These are phyloP conservation scores for Penicillium lagena DNA, from an alignment of 495 filamentous ascomycete species.

Conservation along the genomic window DNA sequence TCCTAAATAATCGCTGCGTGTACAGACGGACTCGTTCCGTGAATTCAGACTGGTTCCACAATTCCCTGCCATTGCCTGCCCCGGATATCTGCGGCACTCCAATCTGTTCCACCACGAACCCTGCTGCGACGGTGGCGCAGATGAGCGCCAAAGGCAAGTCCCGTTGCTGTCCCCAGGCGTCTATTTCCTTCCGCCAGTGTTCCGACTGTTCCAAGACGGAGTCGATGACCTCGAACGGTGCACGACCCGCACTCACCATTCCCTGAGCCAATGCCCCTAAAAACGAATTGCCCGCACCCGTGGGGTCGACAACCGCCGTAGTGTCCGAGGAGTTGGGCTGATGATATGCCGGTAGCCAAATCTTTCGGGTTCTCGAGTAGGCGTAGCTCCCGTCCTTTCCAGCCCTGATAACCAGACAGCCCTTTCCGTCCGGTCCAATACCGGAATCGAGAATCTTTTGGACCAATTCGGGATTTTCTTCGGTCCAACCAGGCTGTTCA, in stretches of 20 bases:
- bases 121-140: constrained; percentile 79
- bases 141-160: constrained; percentile 62
- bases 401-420: constrained; percentile 46
- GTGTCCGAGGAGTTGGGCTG: constrained; percentile 23
- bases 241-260: constrained; percentile 50
- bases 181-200: constrained; percentile 23
- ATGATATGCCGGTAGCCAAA: constrained; percentile 55
- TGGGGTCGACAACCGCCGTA: constrained; percentile 74
- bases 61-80: constrained; percentile 51
- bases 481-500: constrained; percentile 49
- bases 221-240: constrained; percentile 27
- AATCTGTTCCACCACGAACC: constrained; percentile 91
- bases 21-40: constrained; percentile 47
- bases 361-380: constrained; percentile 27
- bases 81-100: constrained; percentile 63
- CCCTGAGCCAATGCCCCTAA: constrained; percentile 78
- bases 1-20: constrained; percentile 42
- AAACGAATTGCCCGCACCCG: constrained; percentile 93
- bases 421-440: constrained; percentile 38
- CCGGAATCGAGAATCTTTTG: constrained; percentile 50
- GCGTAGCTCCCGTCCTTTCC: constrained; percentile 55
- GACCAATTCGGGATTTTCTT: constrained; percentile 40
- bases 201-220: constrained; percentile 25
- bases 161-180: constrained; percentile 24
- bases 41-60: constrained; percentile 68